A percentile compares a stretch with the other conserved stretches of the same genome.
These are phyloP conservation scores for Malassezia restricta DNA, from an alignment of 1,284 basidiomycete genomes.

Conservation along the genomic window DNA sequence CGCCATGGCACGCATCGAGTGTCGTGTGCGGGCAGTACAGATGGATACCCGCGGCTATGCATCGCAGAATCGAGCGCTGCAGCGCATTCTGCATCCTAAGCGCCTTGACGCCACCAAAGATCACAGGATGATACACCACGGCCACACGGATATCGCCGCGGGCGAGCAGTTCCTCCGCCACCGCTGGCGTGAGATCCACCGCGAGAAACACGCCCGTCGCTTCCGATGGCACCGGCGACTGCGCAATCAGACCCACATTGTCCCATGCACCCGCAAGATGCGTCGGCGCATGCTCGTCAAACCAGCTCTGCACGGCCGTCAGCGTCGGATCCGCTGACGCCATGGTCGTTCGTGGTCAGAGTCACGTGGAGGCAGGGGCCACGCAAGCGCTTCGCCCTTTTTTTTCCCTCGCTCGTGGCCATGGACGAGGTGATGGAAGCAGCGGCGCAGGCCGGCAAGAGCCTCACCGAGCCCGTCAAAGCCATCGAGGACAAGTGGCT, in stretches of 20 bases:
- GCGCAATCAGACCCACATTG: conserved; percentile 40
- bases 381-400: background rate
- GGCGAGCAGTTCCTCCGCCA: conserved; percentile 36
- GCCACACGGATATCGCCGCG: conserved; percentile 50
- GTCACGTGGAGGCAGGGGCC: background rate
- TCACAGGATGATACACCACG: conserved; percentile 62
- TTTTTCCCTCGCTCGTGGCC: background rate
- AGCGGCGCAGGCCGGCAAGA: conserved; percentile 32
- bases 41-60: conserved; percentile 67
- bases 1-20: conserved; percentile 66
- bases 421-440: conserved; percentile 7
- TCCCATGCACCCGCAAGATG: conserved; percentile 24
- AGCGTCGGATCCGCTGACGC: background rate
- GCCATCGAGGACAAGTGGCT: conserved; percentile 49
- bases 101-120: conserved; percentile 68
- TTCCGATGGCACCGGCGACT: conserved; percentile 2
- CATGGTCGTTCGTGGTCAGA: background rate
- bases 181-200: conserved; percentile 38
- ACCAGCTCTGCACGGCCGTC: background rate
- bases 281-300: conserved; percentile 4
- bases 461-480: conserved; percentile 50
- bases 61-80: conserved; percentile 65
- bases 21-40: conserved; percentile 79
- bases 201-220: conserved; percentile 29
- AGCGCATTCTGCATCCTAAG: conserved; percentile 67